Percentiles rank a stretch among this genome's conserved stretches.
Conservation (phyloP, 75 land plant species). For the Ceratopteris richardii region DNA sequence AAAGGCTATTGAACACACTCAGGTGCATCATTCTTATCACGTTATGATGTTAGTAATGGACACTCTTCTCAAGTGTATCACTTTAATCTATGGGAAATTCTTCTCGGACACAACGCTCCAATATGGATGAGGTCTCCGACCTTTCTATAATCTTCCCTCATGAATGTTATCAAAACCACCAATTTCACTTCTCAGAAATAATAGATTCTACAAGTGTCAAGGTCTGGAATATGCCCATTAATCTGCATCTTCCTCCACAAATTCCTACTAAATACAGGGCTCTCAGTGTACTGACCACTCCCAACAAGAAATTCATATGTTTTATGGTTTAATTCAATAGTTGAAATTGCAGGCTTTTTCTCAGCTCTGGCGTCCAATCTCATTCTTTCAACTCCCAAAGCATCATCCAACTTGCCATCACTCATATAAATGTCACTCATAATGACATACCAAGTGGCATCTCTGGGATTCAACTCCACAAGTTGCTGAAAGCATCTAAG, state of each 20-base stretch:
- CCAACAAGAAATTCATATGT: background rate
- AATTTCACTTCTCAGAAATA: no score
- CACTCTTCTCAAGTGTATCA: no score
- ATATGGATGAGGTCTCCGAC: no score
- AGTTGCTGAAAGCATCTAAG: slow-evolving; percentile 37
- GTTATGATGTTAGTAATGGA: no score
- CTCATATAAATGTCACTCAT: slow-evolving; percentile 52
- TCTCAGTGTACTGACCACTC: background rate
- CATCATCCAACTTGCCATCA: slow-evolving; percentile 42
- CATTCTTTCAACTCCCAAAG: slow-evolving; percentile 15
- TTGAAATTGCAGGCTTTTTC: slow-evolving; percentile 33
- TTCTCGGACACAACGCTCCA: no score
- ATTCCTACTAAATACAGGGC: background rate
- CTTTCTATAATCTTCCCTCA: no score
- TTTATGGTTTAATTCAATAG: background rate
- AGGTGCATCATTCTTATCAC: no score
- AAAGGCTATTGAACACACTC: no score
- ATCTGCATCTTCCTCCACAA: background rate
- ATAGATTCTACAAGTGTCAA: background rate
- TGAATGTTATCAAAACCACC: no score
- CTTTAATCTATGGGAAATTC: no score
- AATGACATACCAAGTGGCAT: slow-evolving; percentile 30
- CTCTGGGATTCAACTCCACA: slow-evolving; percentile 21
- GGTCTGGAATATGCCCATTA: background rate
- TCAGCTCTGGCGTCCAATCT: slow-evolving; percentile 35